Evolutionary conservation across 169 alveolate genomes (phyloP).

Genomic region (Eimeria praecox): DNA sequence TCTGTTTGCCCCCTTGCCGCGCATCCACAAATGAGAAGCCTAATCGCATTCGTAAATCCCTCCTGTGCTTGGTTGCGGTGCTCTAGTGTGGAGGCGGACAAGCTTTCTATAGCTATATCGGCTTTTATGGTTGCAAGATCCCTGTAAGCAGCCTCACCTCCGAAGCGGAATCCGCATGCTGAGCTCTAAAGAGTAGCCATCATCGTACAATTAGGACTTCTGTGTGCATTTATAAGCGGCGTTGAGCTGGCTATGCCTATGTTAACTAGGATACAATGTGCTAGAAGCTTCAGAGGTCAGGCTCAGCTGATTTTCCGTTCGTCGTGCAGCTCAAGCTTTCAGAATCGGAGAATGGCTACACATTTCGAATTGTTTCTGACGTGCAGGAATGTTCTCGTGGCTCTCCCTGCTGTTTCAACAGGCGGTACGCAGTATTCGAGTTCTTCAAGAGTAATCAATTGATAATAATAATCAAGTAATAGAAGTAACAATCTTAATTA

Average conservation of each 20-base stretch:
- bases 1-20: neutral
- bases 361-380: too few species aligned
- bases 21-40: neutral
- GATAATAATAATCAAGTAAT: too few species aligned
- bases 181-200: neutral
- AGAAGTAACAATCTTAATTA: too few species aligned
- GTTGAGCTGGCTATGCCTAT: neutral
- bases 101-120: neutral
- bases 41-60: neutral
- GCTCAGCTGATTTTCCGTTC: too few species aligned
- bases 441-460: too few species aligned
- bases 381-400: too few species aligned
- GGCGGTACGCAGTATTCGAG: too few species aligned
- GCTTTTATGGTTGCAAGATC: neutral
- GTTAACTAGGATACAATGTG: neutral
- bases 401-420: too few species aligned
- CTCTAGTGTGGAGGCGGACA: neutral
- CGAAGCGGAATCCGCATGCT: neutral
- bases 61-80: neutral
- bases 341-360: too few species aligned
- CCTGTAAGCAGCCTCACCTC: neutral
- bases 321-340: neutral
- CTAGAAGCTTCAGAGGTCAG: neutral
- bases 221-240: neutral
- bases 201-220: neutral